Percentiles rank a stretch among this genome's conserved stretches.
Conservation (phyloP, 1,139 yeast species). For the Debaryomyces psychrophilus region DNA sequence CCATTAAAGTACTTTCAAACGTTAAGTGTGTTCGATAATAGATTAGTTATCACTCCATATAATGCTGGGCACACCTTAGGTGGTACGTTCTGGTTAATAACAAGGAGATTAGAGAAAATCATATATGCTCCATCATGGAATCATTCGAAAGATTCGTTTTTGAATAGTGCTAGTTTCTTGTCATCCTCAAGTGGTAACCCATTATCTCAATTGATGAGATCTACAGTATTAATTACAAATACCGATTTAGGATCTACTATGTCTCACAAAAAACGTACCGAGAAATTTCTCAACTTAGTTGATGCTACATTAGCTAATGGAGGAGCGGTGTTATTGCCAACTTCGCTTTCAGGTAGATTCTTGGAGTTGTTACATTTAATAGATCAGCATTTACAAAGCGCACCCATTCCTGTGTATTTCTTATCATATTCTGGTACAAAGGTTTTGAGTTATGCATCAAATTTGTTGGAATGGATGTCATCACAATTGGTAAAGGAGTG, state of each 20-base stretch:
- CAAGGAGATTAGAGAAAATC: constrained; percentile 73
- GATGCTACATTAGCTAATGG: constrained; percentile 66
- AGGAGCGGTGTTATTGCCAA: constrained; percentile 83
- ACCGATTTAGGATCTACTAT: constrained; percentile 68
- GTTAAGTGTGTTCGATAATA: constrained; percentile 62
- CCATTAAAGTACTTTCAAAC: constrained; percentile 82
- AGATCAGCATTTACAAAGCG: constrained; percentile 59
- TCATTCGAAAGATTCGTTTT: constrained; percentile 84
- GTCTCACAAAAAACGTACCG: constrained; percentile 67
- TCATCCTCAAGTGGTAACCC: constrained; percentile 51
- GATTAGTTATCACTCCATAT: constrained; percentile 71
- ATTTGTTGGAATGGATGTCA: constrained; percentile 96
- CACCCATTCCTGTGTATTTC: constrained; percentile 71
- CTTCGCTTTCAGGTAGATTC: constrained; percentile 80
- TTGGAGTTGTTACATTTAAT: constrained; percentile 76
- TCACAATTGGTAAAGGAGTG: constrained; percentile 77
- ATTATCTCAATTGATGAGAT: constrained; percentile 67
- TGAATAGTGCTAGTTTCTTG: constrained; percentile 78
- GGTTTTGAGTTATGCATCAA: constrained; percentile 77
- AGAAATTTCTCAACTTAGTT: constrained; percentile 64
- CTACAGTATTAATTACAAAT: constrained; percentile 83
- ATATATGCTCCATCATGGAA: constrained; percentile 95
- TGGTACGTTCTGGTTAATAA: constrained; percentile 84
- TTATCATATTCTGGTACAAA: constrained; percentile 81
- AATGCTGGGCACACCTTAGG: constrained; percentile 95